Evolutionary conservation across 331 rosid genomes (phyloP), one percentile per base, ranked within the genome.

Genomic region (Saraca asoca): DNA sequence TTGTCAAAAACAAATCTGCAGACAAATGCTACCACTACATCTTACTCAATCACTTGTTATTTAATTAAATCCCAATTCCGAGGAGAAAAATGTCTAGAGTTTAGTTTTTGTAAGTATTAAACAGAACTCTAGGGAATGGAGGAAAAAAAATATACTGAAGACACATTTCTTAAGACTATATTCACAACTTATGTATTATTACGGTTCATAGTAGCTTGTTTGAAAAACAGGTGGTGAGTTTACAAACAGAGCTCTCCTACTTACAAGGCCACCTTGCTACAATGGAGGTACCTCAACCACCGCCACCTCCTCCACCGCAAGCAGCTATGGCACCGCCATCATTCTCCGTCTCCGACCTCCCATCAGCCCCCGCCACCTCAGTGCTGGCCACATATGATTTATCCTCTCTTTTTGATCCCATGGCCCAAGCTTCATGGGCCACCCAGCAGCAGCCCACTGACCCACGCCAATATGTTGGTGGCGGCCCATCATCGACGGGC

Each of bases 231-330:
- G 89, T 93, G 62, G 87, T 85, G 71, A 89, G 53, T 78, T 81
- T 93, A 56, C 98, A 93, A 84, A 87, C 95, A 16, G 96, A 93
- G 62, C 89, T 93, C 24, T 84, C 98, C 1, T 89, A 84, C 76
- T 70, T 93, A 55, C 96, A 93, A 84, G 83, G 85, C 13, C 96
- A 93, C 64, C 79, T 89, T 57, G 86, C 95, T 12, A 72, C 96
- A 35, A 64, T 85, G 64, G 95, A 89, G 74, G 57, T 80, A 46
- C 98, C 94, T 17, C 81, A 83, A 9, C 96, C 85, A 12, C 74
- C 78, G 5, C 83, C 80, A 0, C 83, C 79, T 1, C 78, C 73
- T n/a, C 66, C 81, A 5, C 85, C 76, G 2, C 78, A 87, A 29
- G 45, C 75, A 2, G 41, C 79, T 18, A 20, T 74, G 12, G 34